A percentile compares a stretch with the other conserved stretches of the same genome.
These are phyloP conservation scores for Fusarium burgessii DNA, from an alignment of 2,329 filamentous ascomycete genomes.

Conservation along the genomic window DNA sequence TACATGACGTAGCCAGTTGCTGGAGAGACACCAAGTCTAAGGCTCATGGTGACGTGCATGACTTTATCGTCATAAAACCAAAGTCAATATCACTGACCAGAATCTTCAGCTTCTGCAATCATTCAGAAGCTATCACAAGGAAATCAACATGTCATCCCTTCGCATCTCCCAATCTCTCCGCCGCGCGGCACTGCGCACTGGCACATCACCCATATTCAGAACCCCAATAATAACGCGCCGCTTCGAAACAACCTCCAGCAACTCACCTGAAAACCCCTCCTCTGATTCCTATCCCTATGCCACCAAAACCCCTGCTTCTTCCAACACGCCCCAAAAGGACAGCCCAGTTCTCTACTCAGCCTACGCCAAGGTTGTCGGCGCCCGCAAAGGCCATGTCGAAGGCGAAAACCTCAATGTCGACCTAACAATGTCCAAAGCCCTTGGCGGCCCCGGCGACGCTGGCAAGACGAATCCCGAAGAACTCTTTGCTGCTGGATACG, in stretches of 20 bases:
- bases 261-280: neutral
- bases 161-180: constrained; percentile 7
- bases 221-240: neutral
- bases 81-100: neutral
- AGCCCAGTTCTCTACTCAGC: constrained; percentile 7
- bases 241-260: neutral
- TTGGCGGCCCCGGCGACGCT: constrained; percentile 19
- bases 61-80: neutral
- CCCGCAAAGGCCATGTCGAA: constrained; percentile 22
- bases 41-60: constrained; percentile 28
- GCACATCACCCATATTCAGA: neutral
- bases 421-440: constrained; percentile 31
- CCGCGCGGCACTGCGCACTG: neutral
- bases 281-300: no score
- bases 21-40: constrained; percentile 16
- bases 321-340: neutral
- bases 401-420: constrained; percentile 28
- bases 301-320: no score
- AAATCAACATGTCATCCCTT: constrained; percentile 14
- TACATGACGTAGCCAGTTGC: neutral
- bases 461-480: constrained; percentile 24
- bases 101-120: neutral
- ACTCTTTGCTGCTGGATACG: constrained; percentile 23
- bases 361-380: constrained; percentile 21
- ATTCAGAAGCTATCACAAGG: no score